A percentile compares a stretch with the other conserved stretches of the same genome.
phyloP scores from a whole-genome alignment of 306 rosid genomes.

The Corylus heterophylla region DNA sequence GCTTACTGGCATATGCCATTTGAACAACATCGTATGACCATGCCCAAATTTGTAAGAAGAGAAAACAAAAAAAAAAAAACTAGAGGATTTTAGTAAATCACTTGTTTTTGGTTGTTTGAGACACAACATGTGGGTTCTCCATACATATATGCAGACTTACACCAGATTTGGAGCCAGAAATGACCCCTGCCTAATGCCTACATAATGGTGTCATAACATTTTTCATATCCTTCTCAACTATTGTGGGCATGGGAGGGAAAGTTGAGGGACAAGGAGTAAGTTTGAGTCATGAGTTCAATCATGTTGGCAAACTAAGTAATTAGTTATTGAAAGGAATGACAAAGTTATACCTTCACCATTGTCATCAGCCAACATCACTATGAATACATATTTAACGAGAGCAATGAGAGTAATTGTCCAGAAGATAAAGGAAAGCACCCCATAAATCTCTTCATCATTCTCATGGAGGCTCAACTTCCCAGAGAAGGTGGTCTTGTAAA shows the following conservation, averaged over 20 bases:
- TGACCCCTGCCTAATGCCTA: neutral
- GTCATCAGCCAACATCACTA: conserved; percentile 79
- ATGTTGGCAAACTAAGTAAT: neutral
- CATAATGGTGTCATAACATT: neutral
- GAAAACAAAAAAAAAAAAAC: neutral
- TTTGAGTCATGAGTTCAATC: neutral
- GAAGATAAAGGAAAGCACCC: conserved; percentile 76
- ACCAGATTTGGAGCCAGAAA: neutral
- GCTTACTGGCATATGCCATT: neutral
- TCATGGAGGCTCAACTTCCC: conserved; percentile 70
- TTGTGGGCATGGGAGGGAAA: conserved; percentile 1
- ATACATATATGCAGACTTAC: neutral
- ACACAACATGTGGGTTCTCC: neutral
- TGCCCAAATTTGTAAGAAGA: neutral
- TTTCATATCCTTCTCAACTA: neutral
- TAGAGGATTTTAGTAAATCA: neutral
- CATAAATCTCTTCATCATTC: conserved; percentile 71
- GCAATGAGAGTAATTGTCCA: conserved; percentile 81
- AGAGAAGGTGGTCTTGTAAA: conserved; percentile 77
- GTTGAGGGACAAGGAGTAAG: neutral
- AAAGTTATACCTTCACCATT: conserved; percentile 71
- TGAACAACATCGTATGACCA: neutral
- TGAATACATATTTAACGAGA: conserved; percentile 71
- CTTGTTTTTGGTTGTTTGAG: neutral
- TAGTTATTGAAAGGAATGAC: neutral